Base-by-base conservation (phyloP, 768 basidiomycete genomes). In the Tephrocybe sp. region DNA sequence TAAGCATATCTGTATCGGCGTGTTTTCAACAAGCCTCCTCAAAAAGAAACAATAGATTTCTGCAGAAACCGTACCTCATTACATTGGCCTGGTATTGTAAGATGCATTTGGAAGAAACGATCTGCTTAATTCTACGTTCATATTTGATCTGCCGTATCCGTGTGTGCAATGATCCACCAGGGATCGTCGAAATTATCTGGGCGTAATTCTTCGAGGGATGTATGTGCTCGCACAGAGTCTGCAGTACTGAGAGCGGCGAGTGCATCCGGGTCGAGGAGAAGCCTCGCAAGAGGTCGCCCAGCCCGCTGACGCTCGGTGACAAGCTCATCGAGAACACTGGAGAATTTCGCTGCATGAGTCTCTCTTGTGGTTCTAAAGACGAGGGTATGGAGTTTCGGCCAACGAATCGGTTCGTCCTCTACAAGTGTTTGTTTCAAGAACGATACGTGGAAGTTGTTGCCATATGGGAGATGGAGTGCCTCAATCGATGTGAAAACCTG, bases 251-350 rank as follows among this genome's bases (percentile, higher is more conserved):
- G 47, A 25, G 53, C 45, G 8, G 33, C 40, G 4, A 60, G 44
- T 11, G 63, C 49, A 51, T 69, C 68, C n/a, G 47, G 42, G 50
- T 71, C 68, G 18, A 69, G 37, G 9, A 69, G 47, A 18, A 71
- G 43, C 12, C 41, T 53, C 27, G 52, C 34, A 10, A 70, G 56
- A 4, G 64, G 61, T 22, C 47, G 52, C 1, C 54, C 54, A 0
- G 34, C 42, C 16, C 21, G 21, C 22, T 41, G 38, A 27, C 67
- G 64, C 23, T 44, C 42, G 12, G 48, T 29, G 27, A 68, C 47
- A 9, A 63, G 34, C 9, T 50, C 38, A 7, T 43, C 13, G 8
- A 69, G 49, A 11, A 45, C 49, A 12, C 39, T 33, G 3, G 59
- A 52, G 22, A 68, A 47, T 23, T 58, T 60, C 2, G 51, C 33